Base-by-base conservation (phyloP, 257 asterid genomes). In the Solanum medicagineum region DNA sequence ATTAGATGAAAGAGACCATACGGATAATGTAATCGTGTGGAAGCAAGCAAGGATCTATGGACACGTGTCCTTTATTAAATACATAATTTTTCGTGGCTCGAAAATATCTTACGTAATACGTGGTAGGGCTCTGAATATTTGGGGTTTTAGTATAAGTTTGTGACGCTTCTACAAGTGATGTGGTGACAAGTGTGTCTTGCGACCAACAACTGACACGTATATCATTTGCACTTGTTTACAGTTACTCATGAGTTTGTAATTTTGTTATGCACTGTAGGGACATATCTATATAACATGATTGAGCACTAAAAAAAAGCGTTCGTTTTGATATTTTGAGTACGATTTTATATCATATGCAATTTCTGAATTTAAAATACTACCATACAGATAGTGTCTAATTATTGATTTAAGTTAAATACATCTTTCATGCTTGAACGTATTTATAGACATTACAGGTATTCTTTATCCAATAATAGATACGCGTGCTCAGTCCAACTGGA, bases 101-200 rank as follows among this genome's bases (percentile, higher is more conserved):
- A 60, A 32, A 88, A 79, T 84, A 86, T 86, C 84, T 84, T 29
- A 16, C 1, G 62, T 44, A 22, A 44, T 86, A 83, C 88, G 88
- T 86, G 88, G 73, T 86, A 10, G 26, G 22, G 17, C 3, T 26
- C 4, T 53, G 62, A 53, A 53, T 79, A 26, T 53, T 3, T 26
- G 44, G 44, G 45, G 53, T 5, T 24, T 32, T 51, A 24, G 5
- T 79, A 26, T 8, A 24, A 5, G 16, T 29, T 51, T 53, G 83
- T 77, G 60, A 2, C 5, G 59, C 44, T 49, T 75, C 14, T 12
- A 51, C 22, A 75, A 75, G 81, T 24, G 44, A 49, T 75, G 51
- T 80, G 74, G 56, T 11, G 19, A 26, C 65, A 79, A 49, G 85
- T 85, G 85, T 88, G 81, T 88, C 80, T 75, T 51, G 16, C 1